Base-by-base conservation (phyloP, 2,329 filamentous ascomycete genomes). In the Xenoacremonium recifei region DNA sequence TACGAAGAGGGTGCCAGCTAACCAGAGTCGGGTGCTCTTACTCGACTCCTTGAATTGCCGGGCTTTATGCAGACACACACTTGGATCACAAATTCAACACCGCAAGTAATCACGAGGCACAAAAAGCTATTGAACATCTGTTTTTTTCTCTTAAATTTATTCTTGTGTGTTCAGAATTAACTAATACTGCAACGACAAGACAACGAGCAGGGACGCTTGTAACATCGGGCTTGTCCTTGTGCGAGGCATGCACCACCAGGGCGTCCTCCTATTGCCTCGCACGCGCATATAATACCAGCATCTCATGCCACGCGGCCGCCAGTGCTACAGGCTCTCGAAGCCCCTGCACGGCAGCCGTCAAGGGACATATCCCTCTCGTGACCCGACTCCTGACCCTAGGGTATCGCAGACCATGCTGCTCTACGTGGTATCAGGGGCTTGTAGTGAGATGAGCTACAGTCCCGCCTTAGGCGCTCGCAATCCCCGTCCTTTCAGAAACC, bases 131-230 rank as follows among this genome's bases (percentile, higher is more conserved):
- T 55, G 50, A 58, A 58, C 44, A 38, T 52, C 5, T 51, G 55
- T 54, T 43, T 40, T 48, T n/a, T n/a, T n/a, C n/a, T n/a, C n/a
- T n/a, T n/a, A n/a, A n/a, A n/a, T n/a, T n/a, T n/a, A n/a, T n/a
- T 44, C 40, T 39, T 49, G 40, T 51, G 52, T 61, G 55, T 63
- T 68, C 56, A 55, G 41, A 69, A n/a, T 70, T 68, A 70, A 67
- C 64, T 70, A 69, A 60, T 69, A 69, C 58, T 65, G 59, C 62
- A 62, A 61, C 54, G 52, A 65, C 62, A 62, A 66, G 55, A 62
- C 58, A 63, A 61, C 60, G 59, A 65, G 61, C 64, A 67, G 63
- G 62, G 59, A 58, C 59, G 59, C 59, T 58, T 58, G 49, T 57
- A 59, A 54, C 54, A 62, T 53, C 59, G 58, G 58, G 61, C 59